phyloP scores from a whole-genome alignment of 2,329 filamentous ascomycete species.

The Botrytis hyacinthi region DNA sequence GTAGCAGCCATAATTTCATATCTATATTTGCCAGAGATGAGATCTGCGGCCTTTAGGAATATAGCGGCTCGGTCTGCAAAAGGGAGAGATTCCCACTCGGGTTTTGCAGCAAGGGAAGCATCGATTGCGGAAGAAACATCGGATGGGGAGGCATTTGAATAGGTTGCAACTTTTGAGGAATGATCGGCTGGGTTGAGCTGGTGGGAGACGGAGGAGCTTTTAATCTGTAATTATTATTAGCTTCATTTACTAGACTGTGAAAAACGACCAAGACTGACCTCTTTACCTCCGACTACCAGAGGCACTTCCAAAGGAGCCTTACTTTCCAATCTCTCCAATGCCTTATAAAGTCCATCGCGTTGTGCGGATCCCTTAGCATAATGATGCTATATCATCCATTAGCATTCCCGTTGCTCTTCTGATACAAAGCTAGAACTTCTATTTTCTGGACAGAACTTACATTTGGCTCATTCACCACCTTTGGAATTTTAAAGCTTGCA shows the following conservation, averaged over 20 bases:
- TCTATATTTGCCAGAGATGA: conserved; percentile 86
- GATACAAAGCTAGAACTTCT: background rate
- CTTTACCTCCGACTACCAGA: conserved; percentile 77
- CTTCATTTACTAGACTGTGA: background rate
- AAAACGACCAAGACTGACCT: conserved; percentile 51
- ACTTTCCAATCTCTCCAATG: conserved; percentile 67
- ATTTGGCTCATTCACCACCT: conserved; percentile 91
- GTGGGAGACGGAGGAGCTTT: conserved; percentile 60
- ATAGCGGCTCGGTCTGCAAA: conserved; percentile 89
- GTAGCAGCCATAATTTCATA: conserved; percentile 96
- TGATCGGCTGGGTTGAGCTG: conserved; percentile 86
- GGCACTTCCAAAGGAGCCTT: conserved; percentile 74
- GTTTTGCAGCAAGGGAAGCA: conserved; percentile 52
- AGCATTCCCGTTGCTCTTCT: conserved; percentile 16
- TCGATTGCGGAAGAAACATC: conserved; percentile 60
- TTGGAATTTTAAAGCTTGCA: conserved; percentile 83
- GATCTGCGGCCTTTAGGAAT: conserved; percentile 92
- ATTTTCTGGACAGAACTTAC: conserved; percentile 52
- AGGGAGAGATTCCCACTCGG: conserved; percentile 78
- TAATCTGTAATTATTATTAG: conserved; percentile 51
- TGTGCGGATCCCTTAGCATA: conserved; percentile 82
- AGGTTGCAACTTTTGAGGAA: conserved; percentile 71
- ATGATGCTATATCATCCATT: conserved; percentile 63
- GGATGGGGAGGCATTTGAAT: conserved; percentile 74
- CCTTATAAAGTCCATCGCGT: conserved; percentile 70